Base-by-base conservation (phyloP, 202 grass and related monocot species). In the Panicum virgatum region DNA sequence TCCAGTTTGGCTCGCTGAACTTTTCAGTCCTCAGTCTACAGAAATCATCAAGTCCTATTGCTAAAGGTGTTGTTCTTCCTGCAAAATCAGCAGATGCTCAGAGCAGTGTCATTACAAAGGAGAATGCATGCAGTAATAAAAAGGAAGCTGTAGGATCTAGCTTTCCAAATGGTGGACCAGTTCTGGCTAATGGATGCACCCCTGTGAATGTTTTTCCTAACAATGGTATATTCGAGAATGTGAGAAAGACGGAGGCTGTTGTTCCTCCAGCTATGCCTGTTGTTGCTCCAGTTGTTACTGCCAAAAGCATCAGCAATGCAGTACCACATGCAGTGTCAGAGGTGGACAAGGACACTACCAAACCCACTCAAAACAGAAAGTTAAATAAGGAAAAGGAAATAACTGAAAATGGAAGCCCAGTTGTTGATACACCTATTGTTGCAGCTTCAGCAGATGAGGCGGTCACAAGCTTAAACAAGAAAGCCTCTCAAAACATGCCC, bases 1-100 rank as follows among this genome's bases (percentile, higher is more conserved):
- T 96, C 76, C 91, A 93, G 77, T 96, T 93, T 76, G 89, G 93
- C 1, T 92, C 93, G 10, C 77, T 94, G 50, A 86, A 96, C 76
- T 78, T 96, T 44, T 77, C 89, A n/a, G 83, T 72, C 59, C 61
- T 88, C 64, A 93, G 70, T 76, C 81, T 73, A 66, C 75, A 64
- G 2, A 88, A 85, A 74, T 16, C 47, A 36, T 23, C 92, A 6
- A 82, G 10, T 73, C 78, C 68, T 74, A 62, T 64, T 26, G 32
- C 69, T 48, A 82, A 77, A 72, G 56, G 48, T 60, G 52, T 37
- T 69, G 70, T 84, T 78, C 81, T 80, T 80, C 75, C 86, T 68
- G 43, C 75, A 87, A 82, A 42, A 69, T 79, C 85, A 91, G 39
- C 62, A 42, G 47, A 46, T 84, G 61, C 40, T 27, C 47, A 79